Percentiles rank a stretch among this genome's conserved stretches.
Conservation (phyloP, 768 basidiomycete species). For the Hygrophorus pudorinus region DNA sequence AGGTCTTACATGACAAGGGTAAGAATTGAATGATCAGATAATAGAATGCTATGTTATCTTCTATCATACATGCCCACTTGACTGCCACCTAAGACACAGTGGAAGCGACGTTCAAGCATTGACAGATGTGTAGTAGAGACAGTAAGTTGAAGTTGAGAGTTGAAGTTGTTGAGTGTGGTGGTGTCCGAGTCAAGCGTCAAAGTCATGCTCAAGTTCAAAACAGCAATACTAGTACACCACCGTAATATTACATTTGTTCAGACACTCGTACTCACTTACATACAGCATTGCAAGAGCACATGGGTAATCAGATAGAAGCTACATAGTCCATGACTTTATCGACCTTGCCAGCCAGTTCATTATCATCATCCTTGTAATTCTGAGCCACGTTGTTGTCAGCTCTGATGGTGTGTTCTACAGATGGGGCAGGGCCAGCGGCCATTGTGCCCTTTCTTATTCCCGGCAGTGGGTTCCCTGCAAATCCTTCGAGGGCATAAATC, state of each 20-base stretch:
- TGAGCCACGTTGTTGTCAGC: too few species aligned
- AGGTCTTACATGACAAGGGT: not conserved
- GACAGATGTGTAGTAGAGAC: not conserved
- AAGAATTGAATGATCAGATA: not conserved
- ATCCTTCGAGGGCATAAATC: slow-evolving; percentile 2
- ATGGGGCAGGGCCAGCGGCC: not conserved
- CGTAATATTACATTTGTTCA: too few species aligned
- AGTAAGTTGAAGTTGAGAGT: not conserved
- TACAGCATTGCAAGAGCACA: too few species aligned
- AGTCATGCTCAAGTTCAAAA: not conserved
- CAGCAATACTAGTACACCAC: too few species aligned
- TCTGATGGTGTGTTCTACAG: not conserved
- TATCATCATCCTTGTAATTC: too few species aligned
- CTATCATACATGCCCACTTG: not conserved
- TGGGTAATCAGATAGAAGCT: too few species aligned
- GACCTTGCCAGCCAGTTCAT: too few species aligned
- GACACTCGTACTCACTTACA: too few species aligned
- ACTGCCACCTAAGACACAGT: slow-evolving; percentile 1
- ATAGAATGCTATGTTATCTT: not conserved
- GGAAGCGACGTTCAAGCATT: slow-evolving; percentile 1
- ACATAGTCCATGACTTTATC: too few species aligned
- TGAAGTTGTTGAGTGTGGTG: too few species aligned
- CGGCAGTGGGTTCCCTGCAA: not conserved
- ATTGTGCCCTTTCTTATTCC: not conserved
- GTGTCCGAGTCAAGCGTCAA: too few species aligned